Base-by-base conservation (phyloP, 1,139 yeast genomes). In the Magnusiomyces paraingens region DNA sequence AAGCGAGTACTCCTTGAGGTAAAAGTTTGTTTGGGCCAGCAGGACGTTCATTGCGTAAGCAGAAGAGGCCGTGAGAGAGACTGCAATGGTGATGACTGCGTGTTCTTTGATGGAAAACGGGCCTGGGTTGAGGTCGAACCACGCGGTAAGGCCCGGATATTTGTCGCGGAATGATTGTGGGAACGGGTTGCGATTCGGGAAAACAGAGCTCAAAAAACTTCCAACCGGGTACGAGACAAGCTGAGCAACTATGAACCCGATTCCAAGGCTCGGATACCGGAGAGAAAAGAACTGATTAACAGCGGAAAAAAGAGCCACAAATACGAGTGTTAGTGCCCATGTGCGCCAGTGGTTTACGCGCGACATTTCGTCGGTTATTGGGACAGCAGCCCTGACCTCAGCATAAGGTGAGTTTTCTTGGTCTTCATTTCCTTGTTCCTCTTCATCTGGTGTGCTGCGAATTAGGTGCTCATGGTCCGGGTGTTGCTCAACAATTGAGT, bases 381-480 rank as follows among this genome's bases (percentile, higher is more conserved):
- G 81, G 47, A 80, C 82, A 10, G 83, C 77, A n/a, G 83, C 82
- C 68, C 84, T 72, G 48, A 80, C 84, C 64, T 80, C 84, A 1
- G 83, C 78, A 62, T 77, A 77, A n/a, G 81, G 79, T 14, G 82
- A 79, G 62, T 80, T 50, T 48, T 47, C 45, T 4, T 5, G 32
- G 8, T 26, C 32, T 8, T 26, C 32, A 5, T 26, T 4, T 26
- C 8, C 32, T 4, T 4, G 4, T 26, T 26, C 8, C 8, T 26
- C 32, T 26, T 26, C 32, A 26, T 8, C 32, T 26, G 32, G 32
- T n/a, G n/a, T n/a, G n/a, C n/a, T 26, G 32, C 32, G 32, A 8
- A 26, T 26, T 26, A 8, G 32, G 8, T 26, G 8, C 8, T 26
- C 8, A 26, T 26, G 8, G 8, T 26, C 32, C 32, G 32, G 32